A percentile compares a stretch with the other conserved stretches of the same genome.
Conservation (phyloP, 768 basidiomycete genomes). For the Chiua virens region DNA sequence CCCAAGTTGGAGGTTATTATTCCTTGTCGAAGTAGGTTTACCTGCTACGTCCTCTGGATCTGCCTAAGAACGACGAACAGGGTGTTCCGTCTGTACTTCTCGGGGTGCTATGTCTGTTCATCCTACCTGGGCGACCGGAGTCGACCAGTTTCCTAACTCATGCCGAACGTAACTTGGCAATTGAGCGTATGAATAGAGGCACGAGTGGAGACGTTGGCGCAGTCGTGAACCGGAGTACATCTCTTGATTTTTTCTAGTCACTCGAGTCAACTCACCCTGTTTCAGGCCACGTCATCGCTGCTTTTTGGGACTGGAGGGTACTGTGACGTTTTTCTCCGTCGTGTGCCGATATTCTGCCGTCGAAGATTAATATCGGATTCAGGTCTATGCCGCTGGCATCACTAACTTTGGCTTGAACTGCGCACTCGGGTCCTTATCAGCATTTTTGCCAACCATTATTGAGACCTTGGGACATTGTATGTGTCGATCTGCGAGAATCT, state of each 20-base stretch:
- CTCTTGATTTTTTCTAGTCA: background rate
- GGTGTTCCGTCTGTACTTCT: constrained; percentile 51
- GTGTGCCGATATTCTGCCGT: background rate
- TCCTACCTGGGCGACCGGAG: constrained; percentile 34
- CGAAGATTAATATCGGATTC: constrained; percentile 10
- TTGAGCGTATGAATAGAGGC: constrained; percentile 41
- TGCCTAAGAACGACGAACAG: constrained; percentile 30
- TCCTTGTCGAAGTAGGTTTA: constrained; percentile 25
- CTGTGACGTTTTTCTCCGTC: constrained; percentile 5
- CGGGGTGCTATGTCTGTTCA: constrained; percentile 28
- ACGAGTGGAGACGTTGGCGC: constrained; percentile 42
- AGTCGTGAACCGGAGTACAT: constrained; percentile 39
- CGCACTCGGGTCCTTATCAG: constrained; percentile 49
- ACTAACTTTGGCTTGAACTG: constrained; percentile 50
- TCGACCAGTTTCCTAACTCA: constrained; percentile 34
- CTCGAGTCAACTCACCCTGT: background rate
- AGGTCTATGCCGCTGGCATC: constrained; percentile 48
- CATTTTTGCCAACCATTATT: constrained; percentile 58
- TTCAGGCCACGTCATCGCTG: constrained; percentile 41
- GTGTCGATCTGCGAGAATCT: constrained; percentile 13
- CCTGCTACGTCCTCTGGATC: background rate
- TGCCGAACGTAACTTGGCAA: constrained; percentile 33
- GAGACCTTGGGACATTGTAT: constrained; percentile 48
- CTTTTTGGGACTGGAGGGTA: constrained; percentile 48
- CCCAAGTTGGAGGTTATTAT: constrained; percentile 41